Conservation (phyloP, 2,329 filamentous ascomycete genomes). For the Endothia cerciana region DNA sequence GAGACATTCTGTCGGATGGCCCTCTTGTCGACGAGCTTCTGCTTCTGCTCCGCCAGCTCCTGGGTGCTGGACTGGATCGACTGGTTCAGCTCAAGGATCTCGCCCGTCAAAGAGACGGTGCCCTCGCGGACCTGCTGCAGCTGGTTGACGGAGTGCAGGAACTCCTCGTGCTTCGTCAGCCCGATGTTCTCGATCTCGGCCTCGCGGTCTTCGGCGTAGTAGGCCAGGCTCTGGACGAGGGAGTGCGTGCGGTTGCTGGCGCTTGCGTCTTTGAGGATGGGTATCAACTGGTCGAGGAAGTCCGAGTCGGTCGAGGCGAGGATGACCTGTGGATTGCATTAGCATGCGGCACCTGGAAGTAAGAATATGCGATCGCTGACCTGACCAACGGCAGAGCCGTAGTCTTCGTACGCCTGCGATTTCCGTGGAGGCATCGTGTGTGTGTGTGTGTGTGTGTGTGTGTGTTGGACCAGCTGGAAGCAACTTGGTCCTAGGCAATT, state of each 20-base stretch:
- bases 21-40: constrained; percentile 88
- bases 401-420: constrained; percentile 35
- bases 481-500: not conserved
- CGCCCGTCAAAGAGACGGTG: constrained; percentile 83
- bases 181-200: constrained; percentile 92
- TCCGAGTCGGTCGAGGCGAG: constrained; percentile 89
- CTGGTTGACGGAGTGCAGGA: constrained; percentile 90
- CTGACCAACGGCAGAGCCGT: constrained; percentile 35
- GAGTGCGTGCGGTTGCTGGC: constrained; percentile 72
- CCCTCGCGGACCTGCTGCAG: constrained; percentile 91
- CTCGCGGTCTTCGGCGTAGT: constrained; percentile 86
- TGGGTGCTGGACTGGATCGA: constrained; percentile 95
- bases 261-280: constrained; percentile 88
- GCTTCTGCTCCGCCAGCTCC: constrained; percentile 92
- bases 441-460: too few relatives aligned
- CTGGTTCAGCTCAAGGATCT: constrained; percentile 90
- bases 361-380: constrained; percentile 26
- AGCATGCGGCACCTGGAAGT: constrained; percentile 20
- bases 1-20: constrained; percentile 94
- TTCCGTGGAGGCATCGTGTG: constrained; percentile 31
- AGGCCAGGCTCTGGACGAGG: constrained; percentile 76
- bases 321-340: constrained; percentile 70
- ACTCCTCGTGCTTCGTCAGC: constrained; percentile 95
- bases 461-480: not conserved
- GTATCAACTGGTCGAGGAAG: constrained; percentile 94